Evolutionary conservation across 1,284 basidiomycete genomes (phyloP).

Genomic region (Cystobasidiaceae sp.): DNA sequence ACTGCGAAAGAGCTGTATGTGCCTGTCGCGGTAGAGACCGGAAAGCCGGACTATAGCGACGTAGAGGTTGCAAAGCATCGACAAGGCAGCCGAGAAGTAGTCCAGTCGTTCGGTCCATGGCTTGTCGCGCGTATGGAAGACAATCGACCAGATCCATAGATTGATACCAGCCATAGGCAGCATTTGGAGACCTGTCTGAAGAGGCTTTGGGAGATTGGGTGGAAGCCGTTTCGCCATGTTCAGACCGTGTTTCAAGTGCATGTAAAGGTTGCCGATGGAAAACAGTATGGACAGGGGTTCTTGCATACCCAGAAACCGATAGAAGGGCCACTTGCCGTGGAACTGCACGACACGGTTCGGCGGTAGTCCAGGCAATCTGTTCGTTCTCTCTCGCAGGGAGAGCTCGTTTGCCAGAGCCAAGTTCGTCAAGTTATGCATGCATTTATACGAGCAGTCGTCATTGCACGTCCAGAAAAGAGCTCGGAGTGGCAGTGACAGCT

Average conservation of each 20-base stretch:
- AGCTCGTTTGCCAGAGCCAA: slow-evolving; percentile 50
- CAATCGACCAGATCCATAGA: slow-evolving; percentile 85
- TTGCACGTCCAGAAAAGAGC: slow-evolving; percentile 63
- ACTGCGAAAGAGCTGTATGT: neutral
- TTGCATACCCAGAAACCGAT: slow-evolving; percentile 72
- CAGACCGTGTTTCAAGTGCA: slow-evolving; percentile 59
- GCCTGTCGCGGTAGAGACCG: slow-evolving; percentile 35
- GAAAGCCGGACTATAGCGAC: slow-evolving; percentile 46
- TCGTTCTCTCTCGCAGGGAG: neutral
- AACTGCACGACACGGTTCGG: slow-evolving; percentile 56
- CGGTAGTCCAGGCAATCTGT: slow-evolving; percentile 39
- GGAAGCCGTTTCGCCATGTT: slow-evolving; percentile 41
- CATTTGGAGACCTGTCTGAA: slow-evolving; percentile 63
- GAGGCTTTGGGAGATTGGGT: slow-evolving; percentile 44
- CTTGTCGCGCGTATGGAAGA: slow-evolving; percentile 89
- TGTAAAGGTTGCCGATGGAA: slow-evolving; percentile 74
- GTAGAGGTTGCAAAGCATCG: slow-evolving; percentile 65
- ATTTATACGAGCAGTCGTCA: slow-evolving; percentile 83
- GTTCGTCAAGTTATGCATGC: slow-evolving; percentile 77
- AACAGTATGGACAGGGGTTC: slow-evolving; percentile 90
- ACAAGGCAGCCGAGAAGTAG: slow-evolving; percentile 88
- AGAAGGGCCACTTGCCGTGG: slow-evolving; percentile 96
- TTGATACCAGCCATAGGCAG: slow-evolving; percentile 75
- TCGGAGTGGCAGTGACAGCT: slow-evolving; percentile 55
- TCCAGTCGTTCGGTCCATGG: slow-evolving; percentile 82